phyloP scores from a whole-genome alignment of 1,284 basidiomycete species.

The Salmacisia buchloeana region DNA sequence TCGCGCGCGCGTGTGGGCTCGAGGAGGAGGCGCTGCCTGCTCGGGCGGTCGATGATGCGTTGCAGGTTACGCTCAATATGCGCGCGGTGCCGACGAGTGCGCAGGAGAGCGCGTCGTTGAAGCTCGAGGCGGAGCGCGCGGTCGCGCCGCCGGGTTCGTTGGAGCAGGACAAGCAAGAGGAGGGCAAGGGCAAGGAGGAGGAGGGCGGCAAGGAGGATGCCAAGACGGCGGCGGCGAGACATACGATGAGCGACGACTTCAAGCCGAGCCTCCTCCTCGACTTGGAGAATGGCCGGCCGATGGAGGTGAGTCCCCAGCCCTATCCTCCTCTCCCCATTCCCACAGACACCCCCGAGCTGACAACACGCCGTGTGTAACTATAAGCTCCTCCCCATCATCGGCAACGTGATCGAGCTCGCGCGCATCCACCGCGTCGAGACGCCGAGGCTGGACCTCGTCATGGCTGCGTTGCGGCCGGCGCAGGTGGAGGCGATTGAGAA shows the following conservation, averaged over 20 bases:
- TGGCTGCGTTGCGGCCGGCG: conserved; percentile 31
- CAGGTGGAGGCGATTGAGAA: conserved; percentile 22
- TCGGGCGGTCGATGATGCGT: conserved; percentile 24
- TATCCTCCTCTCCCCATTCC: neutral
- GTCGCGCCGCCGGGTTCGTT: neutral
- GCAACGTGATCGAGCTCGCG: conserved; percentile 26
- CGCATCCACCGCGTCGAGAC: conserved; percentile 27
- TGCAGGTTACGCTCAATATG: conserved; percentile 27
- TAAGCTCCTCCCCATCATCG: conserved; percentile 36
- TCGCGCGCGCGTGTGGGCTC: conserved; percentile 49
- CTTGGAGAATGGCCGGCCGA: conserved; percentile 35
- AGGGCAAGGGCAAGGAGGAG: too few species aligned
- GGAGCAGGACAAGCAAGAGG: neutral
- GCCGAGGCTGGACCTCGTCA: conserved; percentile 38
- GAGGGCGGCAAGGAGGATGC: too few species aligned
- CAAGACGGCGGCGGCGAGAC: neutral
- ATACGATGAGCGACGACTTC: conserved; percentile 16
- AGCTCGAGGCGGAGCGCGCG: neutral
- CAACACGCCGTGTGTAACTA: neutral
- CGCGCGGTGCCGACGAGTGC: neutral
- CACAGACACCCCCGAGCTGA: neutral
- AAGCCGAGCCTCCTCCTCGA: conserved; percentile 44
- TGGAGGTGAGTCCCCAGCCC: conserved; percentile 18
- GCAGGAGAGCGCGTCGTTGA: neutral
- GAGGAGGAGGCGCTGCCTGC: conserved; percentile 28